phyloP scores from a whole-genome alignment of 225 moss, liverwort and hornwort genomes.

The Straminergon stramineum region DNA sequence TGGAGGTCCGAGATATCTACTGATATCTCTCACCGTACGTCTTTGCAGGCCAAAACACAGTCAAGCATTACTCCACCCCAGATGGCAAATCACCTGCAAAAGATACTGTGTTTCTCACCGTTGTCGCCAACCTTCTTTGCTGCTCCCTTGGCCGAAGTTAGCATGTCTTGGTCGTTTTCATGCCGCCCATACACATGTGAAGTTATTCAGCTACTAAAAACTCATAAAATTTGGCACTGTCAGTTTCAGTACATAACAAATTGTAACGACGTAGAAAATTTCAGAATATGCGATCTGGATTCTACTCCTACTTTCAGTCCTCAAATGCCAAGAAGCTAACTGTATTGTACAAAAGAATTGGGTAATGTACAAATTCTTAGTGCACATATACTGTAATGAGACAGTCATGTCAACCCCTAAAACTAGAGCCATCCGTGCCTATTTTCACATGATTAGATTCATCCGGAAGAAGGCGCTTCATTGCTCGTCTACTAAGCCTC shows the following conservation, averaged over 20 bases:
- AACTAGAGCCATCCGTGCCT: background rate
- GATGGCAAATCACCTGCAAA: background rate
- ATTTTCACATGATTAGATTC: slow-evolving; percentile 10
- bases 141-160: background rate
- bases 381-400: background rate
- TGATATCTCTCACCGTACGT: background rate
- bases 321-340: background rate
- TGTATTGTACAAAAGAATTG: slow-evolving; percentile 33
- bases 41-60: background rate
- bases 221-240: background rate
- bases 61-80: slow-evolving; percentile 9
- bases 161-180: background rate
- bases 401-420: background rate
- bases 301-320: background rate
- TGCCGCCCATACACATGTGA: background rate
- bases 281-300: background rate
- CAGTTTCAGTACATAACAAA: background rate
- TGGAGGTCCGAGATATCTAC: slow-evolving; percentile 71
- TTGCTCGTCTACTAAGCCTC: background rate
- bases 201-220: background rate
- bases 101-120: background rate
- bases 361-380: slow-evolving; percentile 21
- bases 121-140: background rate
- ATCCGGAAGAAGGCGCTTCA: slow-evolving; percentile 17
- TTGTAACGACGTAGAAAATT: background rate